Percentiles rank a stretch among this genome's conserved stretches.
These are phyloP conservation scores for Meyerozyma smithsonii DNA, from an alignment of 1,139 yeast genomes.

Conservation along the genomic window DNA sequence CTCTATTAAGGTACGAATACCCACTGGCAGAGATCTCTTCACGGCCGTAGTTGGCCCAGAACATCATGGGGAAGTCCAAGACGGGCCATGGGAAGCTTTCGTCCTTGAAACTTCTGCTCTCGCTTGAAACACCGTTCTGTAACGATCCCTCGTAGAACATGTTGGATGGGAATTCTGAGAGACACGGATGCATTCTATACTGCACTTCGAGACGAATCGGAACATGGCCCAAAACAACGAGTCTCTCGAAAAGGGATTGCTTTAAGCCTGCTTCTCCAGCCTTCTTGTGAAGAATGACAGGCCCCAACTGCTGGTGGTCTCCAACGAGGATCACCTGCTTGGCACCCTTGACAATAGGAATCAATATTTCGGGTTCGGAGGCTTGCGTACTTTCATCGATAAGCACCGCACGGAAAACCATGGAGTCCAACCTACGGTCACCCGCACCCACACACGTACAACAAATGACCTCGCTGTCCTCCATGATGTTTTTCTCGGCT, in stretches of 20 bases:
- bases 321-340: slow-evolving; percentile 88
- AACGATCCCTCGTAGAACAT: slow-evolving; percentile 91
- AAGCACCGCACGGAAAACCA: slow-evolving; percentile 68
- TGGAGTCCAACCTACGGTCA: slow-evolving; percentile 51
- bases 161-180: slow-evolving; percentile 85
- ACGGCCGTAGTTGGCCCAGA: slow-evolving; percentile 86
- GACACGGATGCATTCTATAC: slow-evolving; percentile 89
- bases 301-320: slow-evolving; percentile 94
- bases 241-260: slow-evolving; percentile 82
- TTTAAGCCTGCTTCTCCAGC: slow-evolving; percentile 85
- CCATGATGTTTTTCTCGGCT: slow-evolving; percentile 48
- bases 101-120: slow-evolving; percentile 54
- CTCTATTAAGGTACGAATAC: slow-evolving; percentile 78
- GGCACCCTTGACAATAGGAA: slow-evolving; percentile 86
- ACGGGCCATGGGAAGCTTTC: slow-evolving; percentile 89
- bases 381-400: slow-evolving; percentile 95
- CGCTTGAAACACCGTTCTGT: slow-evolving; percentile 84
- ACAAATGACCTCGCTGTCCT: slow-evolving; percentile 75
- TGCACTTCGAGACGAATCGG: slow-evolving; percentile 89
- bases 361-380: slow-evolving; percentile 84
- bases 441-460: slow-evolving; percentile 94
- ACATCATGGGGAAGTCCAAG: slow-evolving; percentile 81
- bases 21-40: slow-evolving; percentile 86
- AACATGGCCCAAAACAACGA: slow-evolving; percentile 77
- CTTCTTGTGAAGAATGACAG: slow-evolving; percentile 72